phyloP scores from a whole-genome alignment of 2,329 filamentous ascomycete genomes.

The Aspergillus ochraceoroseus region DNA sequence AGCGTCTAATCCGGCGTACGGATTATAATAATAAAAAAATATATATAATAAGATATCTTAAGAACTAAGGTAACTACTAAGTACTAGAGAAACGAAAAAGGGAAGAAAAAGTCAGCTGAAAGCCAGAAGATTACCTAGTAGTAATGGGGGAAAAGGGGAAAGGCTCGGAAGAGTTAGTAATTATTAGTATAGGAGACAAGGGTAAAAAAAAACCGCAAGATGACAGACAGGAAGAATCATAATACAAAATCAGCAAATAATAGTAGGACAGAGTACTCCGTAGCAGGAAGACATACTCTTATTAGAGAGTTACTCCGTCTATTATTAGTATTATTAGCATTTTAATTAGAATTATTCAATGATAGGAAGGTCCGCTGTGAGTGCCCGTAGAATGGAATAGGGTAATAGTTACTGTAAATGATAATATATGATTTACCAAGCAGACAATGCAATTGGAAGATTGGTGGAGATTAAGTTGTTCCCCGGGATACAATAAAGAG shows the following conservation, averaged over 20 bases:
- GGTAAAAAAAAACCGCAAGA: constrained; percentile 6
- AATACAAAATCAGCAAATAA: no score
- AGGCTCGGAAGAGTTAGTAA: constrained; percentile 6
- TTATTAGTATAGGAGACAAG: constrained; percentile 5
- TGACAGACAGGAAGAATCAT: not conserved
- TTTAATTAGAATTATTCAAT: not conserved
- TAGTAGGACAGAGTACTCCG: no score
- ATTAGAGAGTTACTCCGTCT: constrained; percentile 5
- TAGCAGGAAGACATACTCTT: no score
- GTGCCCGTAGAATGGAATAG: no score
- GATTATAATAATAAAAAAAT: constrained; percentile 4
- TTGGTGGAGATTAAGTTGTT: not conserved
- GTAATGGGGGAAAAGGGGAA: constrained; percentile 2
- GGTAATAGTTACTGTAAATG: not conserved
- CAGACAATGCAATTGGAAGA: not conserved
- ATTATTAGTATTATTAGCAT: constrained; percentile 2
- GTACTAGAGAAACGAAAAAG: constrained; percentile 4
- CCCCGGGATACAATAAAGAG: no score
- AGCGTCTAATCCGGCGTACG: constrained; percentile 17
- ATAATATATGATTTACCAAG: not conserved
- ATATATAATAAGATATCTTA: no score
- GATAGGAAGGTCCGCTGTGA: not conserved
- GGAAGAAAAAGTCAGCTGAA: no score
- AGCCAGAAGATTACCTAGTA: no score
- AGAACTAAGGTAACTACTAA: no score